These are phyloP conservation scores for apple (Malus domestica) DNA, from an alignment of 306 rosid species.

Conservation along the genomic window DNA sequence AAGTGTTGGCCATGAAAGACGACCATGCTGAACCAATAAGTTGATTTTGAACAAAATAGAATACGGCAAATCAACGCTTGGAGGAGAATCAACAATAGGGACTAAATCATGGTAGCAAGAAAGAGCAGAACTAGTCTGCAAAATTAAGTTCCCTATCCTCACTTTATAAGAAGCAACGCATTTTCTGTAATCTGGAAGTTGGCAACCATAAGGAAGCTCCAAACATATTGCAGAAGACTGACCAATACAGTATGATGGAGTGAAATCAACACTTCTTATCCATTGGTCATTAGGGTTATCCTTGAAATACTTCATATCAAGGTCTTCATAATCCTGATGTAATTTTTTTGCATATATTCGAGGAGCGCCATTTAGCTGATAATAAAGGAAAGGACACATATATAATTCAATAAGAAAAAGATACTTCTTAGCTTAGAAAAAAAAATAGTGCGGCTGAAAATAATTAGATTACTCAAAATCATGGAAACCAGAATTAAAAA, in stretches of 20 bases:
- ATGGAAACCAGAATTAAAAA: too few species aligned
- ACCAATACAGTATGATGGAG: constrained; percentile 44
- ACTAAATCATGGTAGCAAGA: constrained; percentile 38
- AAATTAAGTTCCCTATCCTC: constrained; percentile 23
- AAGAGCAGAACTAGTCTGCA: constrained; percentile 40
- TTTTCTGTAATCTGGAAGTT: constrained; percentile 44
- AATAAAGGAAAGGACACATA: constrained; percentile 1
- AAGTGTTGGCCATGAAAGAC: constrained; percentile 59
- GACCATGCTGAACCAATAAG: constrained; percentile 56
- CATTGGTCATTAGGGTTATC: constrained; percentile 50
- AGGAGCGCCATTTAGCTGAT: constrained; percentile 65
- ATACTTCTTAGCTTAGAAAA: too few species aligned
- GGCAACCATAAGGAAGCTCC: constrained; percentile 39
- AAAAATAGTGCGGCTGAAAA: background rate
- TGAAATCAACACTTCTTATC: constrained; percentile 64
- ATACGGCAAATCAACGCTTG: constrained; percentile 41
- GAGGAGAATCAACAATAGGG: constrained; percentile 60
- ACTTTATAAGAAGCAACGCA: constrained; percentile 50
- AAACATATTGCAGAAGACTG: constrained; percentile 61
- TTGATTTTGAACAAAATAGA: constrained; percentile 61
- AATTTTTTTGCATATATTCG: constrained; percentile 43
- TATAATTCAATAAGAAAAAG: background rate
- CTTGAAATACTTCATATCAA: constrained; percentile 22
- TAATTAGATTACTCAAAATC: background rate
- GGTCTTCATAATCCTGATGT: constrained; percentile 22